Conservation (phyloP, 805 yeast species). For the Metschnikowia corniflorae region DNA sequence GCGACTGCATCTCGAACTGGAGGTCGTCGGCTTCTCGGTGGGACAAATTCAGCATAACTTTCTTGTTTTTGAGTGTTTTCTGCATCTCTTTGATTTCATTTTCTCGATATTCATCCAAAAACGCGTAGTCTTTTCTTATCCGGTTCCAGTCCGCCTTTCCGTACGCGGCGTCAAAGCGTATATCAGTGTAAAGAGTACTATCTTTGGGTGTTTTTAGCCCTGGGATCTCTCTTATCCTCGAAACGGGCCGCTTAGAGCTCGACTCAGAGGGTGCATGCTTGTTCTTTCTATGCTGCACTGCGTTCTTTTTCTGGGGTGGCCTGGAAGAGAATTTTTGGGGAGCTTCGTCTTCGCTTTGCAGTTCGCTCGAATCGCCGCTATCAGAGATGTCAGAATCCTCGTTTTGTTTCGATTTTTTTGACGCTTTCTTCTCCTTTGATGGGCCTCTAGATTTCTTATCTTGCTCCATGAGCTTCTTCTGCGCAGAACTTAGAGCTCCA, state of each 20-base stretch:
- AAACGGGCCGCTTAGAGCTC: slow-evolving; percentile 69
- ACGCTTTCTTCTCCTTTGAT: slow-evolving; percentile 11
- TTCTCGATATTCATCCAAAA: slow-evolving; percentile 81
- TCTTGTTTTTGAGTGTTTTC: slow-evolving; percentile 52
- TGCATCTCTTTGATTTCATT: slow-evolving; percentile 64
- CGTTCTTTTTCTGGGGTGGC: slow-evolving; percentile 24
- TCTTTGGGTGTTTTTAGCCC: slow-evolving; percentile 47
- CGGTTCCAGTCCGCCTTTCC: slow-evolving; percentile 74
- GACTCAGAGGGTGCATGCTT: slow-evolving; percentile 89
- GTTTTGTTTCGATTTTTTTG: slow-evolving; percentile 7
- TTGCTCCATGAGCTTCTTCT: slow-evolving; percentile 38
- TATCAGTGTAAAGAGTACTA: slow-evolving; percentile 61
- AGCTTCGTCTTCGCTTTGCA: slow-evolving; percentile 11
- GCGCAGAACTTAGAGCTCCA: slow-evolving; percentile 62
- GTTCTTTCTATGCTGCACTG: slow-evolving; percentile 21
- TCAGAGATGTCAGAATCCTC: not conserved
- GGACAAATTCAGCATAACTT: slow-evolving; percentile 35
- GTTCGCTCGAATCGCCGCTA: slow-evolving; percentile 17
- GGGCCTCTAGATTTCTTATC: slow-evolving; percentile 16
- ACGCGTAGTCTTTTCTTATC: slow-evolving; percentile 74
- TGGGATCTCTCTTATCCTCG: slow-evolving; percentile 69
- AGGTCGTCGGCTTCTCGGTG: slow-evolving; percentile 49
- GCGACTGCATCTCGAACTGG: slow-evolving; percentile 56
- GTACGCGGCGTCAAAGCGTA: slow-evolving; percentile 85
- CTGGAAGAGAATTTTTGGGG: not conserved